These are phyloP conservation scores for Diaporthe batatas DNA, from an alignment of 2,329 filamentous ascomycete species.

Conservation along the genomic window DNA sequence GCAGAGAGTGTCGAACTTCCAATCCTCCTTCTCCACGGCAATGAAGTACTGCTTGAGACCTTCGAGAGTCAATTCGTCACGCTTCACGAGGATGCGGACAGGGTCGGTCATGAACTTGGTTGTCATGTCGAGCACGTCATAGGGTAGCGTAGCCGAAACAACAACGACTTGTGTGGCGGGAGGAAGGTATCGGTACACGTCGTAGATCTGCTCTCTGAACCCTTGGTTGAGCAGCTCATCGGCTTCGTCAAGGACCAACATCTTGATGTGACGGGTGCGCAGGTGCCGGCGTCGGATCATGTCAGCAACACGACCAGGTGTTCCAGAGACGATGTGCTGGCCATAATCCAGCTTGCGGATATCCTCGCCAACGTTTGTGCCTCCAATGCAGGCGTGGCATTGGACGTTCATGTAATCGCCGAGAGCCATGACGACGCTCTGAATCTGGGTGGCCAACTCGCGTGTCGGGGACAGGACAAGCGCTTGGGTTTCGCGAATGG, in stretches of 20 bases:
- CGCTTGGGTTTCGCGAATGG: conserved; percentile 96
- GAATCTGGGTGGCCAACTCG: conserved; percentile 98
- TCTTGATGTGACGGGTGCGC: conserved; percentile 98
- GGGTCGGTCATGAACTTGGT: conserved; percentile 99
- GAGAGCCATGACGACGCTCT: conserved; percentile 98
- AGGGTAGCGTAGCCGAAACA: conserved; percentile 97
- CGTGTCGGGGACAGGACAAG: conserved; percentile 97
- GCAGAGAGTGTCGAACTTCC: conserved; percentile 99
- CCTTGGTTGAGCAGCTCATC: conserved; percentile 96
- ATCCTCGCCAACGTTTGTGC: conserved; percentile 97
- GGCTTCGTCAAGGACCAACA: conserved; percentile 99
- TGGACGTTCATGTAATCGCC: conserved; percentile 99
- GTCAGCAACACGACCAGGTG: conserved; percentile 97
- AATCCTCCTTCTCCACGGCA: conserved; percentile 99
- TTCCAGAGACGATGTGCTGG: conserved; percentile 97
- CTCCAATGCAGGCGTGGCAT: conserved; percentile 99
- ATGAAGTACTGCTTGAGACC: conserved; percentile 99
- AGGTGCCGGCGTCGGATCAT: conserved; percentile 99
- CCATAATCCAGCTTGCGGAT: conserved; percentile 98
- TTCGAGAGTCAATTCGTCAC: conserved; percentile 98
- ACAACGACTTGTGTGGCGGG: conserved; percentile 99
- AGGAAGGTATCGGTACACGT: conserved; percentile 98
- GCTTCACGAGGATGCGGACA: conserved; percentile 99
- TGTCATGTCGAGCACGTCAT: conserved; percentile 98
- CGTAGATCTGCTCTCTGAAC: conserved; percentile 99